Evolutionary conservation across 495 filamentous ascomycete genomes (phyloP).

Genomic region (Parachaetomium inaequale): DNA sequence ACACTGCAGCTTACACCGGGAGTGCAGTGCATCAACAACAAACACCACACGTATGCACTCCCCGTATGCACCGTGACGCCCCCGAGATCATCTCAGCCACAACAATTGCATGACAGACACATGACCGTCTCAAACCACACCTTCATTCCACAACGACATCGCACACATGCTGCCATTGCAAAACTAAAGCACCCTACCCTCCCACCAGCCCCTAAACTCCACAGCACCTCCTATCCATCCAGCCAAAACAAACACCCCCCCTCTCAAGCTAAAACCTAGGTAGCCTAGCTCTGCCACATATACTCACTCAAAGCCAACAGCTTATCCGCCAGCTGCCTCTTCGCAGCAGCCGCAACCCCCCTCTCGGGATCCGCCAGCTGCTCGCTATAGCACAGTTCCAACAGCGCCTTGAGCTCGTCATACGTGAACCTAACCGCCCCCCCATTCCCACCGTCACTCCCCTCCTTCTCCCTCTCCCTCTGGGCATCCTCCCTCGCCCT

Average conservation of each 20-base stretch:
- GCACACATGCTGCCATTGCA: background rate
- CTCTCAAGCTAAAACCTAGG: background rate
- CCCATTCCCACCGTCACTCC: slow-evolving; percentile 42
- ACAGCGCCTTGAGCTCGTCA: slow-evolving; percentile 76
- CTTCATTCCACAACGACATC: background rate
- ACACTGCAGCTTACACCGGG: too few species aligned
- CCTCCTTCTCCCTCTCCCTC: slow-evolving; percentile 29
- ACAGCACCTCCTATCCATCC: background rate
- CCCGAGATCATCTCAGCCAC: too few species aligned
- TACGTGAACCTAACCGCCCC: slow-evolving; percentile 56
- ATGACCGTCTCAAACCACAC: too few species aligned
- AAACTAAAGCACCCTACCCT: background rate
- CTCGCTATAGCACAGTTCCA: slow-evolving; percentile 86
- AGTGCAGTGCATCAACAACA: too few species aligned
- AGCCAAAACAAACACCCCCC: background rate
- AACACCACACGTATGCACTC: too few species aligned
- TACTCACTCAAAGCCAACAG: slow-evolving; percentile 72
- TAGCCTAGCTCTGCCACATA: slow-evolving; percentile 64
- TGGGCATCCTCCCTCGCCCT: slow-evolving; percentile 55
- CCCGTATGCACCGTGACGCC: too few species aligned
- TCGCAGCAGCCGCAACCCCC: slow-evolving; percentile 68
- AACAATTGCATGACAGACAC: too few species aligned
- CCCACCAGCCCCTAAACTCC: background rate
- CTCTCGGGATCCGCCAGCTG: slow-evolving; percentile 65
- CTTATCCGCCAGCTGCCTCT: slow-evolving; percentile 71